These are phyloP conservation scores for Eimeria praecox DNA, from an alignment of 169 alveolate species.

Conservation along the genomic window DNA sequence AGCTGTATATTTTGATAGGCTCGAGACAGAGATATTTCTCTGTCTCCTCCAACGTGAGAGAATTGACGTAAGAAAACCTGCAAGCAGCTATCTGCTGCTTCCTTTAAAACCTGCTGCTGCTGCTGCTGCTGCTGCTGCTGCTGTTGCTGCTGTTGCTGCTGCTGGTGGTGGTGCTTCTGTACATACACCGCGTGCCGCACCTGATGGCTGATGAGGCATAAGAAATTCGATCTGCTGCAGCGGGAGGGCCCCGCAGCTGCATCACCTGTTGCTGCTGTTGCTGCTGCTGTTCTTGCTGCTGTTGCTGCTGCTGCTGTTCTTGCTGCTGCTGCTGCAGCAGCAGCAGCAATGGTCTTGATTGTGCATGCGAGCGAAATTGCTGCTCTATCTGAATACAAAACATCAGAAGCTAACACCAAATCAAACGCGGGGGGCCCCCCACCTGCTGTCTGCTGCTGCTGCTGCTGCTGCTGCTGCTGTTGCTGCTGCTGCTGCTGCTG, in stretches of 20 bases:
- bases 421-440: neutral
- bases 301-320: neutral
- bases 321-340: too few relatives aligned
- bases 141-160: too few relatives aligned
- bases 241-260: conserved; percentile 1
- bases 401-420: conserved; percentile 40
- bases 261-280: neutral
- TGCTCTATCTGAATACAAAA: conserved; percentile 25
- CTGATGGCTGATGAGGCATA: conserved; percentile 47
- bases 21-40: neutral
- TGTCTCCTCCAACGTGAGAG: neutral
- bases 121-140: too few relatives aligned
- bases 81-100: conserved; percentile 28
- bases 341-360: conserved; percentile 12
- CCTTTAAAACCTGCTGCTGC: neutral
- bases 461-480: conserved; percentile 12
- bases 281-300: neutral
- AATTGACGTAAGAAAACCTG: neutral
- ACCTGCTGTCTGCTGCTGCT: neutral
- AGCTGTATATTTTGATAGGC: neutral
- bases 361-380: conserved; percentile 25
- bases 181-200: conserved; percentile 61
- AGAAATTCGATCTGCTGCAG: neutral
- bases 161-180: neutral
- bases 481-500: conserved; percentile 43